A percentile compares a stretch with the other conserved stretches of the same genome.
Evolutionary conservation across 1,284 basidiomycete species (phyloP).

Genomic region (Rhodotorula sp.): DNA sequence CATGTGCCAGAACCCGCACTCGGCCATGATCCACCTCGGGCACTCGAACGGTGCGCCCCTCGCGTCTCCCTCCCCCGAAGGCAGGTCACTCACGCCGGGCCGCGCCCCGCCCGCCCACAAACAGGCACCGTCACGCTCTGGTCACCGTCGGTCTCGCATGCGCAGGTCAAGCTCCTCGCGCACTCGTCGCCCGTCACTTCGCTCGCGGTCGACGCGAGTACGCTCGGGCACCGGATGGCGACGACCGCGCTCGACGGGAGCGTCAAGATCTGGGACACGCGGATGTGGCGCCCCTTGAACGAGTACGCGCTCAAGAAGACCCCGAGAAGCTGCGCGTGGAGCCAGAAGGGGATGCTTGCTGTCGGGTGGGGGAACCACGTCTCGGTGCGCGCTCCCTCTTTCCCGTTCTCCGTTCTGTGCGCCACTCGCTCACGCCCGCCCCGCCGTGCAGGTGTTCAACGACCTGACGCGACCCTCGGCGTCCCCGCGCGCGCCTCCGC

Average conservation of each 20-base stretch:
- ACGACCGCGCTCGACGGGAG: slow-evolving; percentile 84
- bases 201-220: slow-evolving; percentile 75
- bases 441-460: slow-evolving; percentile 41
- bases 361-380: slow-evolving; percentile 78
- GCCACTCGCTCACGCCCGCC: not conserved
- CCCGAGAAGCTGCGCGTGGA: slow-evolving; percentile 53
- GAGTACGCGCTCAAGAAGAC: slow-evolving; percentile 49
- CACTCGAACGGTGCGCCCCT: slow-evolving; percentile 68
- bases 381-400: slow-evolving; percentile 60
- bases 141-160: slow-evolving; percentile 90
- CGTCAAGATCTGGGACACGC: slow-evolving; percentile 92
- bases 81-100: not conserved
- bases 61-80: too few species aligned
- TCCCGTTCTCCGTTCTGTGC: not conserved
- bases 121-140: slow-evolving; percentile 83
- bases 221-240: slow-evolving; percentile 84
- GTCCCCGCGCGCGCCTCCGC: slow-evolving; percentile 60
- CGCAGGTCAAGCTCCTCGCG: slow-evolving; percentile 87
- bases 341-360: slow-evolving; percentile 76
- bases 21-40: slow-evolving; percentile 89
- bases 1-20: slow-evolving; percentile 89
- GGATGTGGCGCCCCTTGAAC: slow-evolving; percentile 73
- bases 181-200: slow-evolving; percentile 85
- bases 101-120: not conserved
- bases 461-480: slow-evolving; percentile 41